phyloP scores from a whole-genome alignment of 2,329 filamentous ascomycete species.

The Cladosporium phlei region DNA sequence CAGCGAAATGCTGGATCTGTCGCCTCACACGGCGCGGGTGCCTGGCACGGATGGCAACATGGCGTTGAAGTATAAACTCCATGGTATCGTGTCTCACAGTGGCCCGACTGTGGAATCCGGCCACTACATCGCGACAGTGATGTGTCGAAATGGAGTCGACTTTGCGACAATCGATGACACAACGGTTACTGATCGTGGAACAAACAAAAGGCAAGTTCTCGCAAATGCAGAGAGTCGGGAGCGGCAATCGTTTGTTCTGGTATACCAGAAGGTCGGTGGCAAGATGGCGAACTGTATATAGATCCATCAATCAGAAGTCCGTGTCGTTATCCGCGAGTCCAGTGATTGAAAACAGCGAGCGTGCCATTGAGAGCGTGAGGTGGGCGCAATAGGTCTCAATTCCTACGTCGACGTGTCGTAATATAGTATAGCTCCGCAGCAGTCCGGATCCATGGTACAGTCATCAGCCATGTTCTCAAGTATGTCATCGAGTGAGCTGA shows the following conservation, averaged over 20 bases:
- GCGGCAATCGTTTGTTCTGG: neutral
- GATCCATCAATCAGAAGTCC: too few relatives aligned
- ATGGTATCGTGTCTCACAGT: constrained; percentile 13
- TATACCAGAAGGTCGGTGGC: constrained; percentile 6
- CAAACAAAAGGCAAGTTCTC: neutral
- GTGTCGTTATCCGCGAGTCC: too few relatives aligned
- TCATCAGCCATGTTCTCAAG: too few relatives aligned
- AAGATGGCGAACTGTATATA: neutral
- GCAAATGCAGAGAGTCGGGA: neutral
- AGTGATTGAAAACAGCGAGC: too few relatives aligned
- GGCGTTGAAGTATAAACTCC: neutral
- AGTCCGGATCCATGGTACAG: too few relatives aligned
- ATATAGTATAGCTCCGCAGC: too few relatives aligned
- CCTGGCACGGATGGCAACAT: neutral
- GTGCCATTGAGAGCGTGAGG: too few relatives aligned
- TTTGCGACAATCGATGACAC: neutral
- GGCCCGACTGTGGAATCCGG: constrained; percentile 5
- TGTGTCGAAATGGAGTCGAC: constrained; percentile 18
- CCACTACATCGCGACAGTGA: constrained; percentile 17
- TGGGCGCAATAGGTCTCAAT: too few relatives aligned
- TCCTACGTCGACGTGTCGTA: too few relatives aligned
- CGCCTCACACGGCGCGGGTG: too few relatives aligned
- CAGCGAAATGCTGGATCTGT: neutral
- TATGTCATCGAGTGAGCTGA: too few relatives aligned
- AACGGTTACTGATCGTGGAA: neutral